Evolutionary conservation across 148 eudicot species (phyloP).

Genomic region (Rhododendron molle): DNA sequence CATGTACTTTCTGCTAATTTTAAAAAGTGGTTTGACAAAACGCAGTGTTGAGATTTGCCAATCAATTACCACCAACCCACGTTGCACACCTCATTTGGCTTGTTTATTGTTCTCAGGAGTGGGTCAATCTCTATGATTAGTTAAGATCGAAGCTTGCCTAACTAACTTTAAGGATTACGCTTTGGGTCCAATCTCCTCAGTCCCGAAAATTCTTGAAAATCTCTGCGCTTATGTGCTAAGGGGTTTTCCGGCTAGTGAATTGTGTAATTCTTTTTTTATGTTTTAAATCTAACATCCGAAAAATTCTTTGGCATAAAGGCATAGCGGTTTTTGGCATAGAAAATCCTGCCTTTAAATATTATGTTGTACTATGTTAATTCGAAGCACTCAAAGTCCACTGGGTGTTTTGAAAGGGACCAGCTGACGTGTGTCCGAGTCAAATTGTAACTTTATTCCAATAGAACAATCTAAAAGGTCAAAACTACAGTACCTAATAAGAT

Average conservation of each 20-base stretch:
- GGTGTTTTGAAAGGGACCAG: not conserved
- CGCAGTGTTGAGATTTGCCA: not conserved
- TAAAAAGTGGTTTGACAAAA: not conserved
- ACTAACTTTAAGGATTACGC: no score
- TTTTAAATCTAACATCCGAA: no score
- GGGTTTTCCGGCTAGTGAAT: no score
- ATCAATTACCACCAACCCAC: not conserved
- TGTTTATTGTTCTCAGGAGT: not conserved
- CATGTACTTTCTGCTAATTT: not conserved
- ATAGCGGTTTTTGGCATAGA: no score
- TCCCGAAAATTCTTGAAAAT: no score
- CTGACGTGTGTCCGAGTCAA: not conserved
- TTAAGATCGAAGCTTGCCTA: not conserved
- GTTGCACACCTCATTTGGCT: not conserved
- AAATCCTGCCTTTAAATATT: no score
- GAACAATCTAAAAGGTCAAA: not conserved
- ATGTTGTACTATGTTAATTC: no score
- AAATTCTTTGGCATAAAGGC: no score
- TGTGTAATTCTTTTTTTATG: no score
- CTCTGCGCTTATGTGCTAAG: no score
- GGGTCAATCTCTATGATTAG: not conserved
- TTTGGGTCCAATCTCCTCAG: no score
- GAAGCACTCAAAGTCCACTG: no score
- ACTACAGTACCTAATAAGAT: not conserved
- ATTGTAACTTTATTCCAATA: not conserved